Evolutionary conservation across 371 early-diverging fungal species (phyloP).

Genomic region (Mucor velutinosus): DNA sequence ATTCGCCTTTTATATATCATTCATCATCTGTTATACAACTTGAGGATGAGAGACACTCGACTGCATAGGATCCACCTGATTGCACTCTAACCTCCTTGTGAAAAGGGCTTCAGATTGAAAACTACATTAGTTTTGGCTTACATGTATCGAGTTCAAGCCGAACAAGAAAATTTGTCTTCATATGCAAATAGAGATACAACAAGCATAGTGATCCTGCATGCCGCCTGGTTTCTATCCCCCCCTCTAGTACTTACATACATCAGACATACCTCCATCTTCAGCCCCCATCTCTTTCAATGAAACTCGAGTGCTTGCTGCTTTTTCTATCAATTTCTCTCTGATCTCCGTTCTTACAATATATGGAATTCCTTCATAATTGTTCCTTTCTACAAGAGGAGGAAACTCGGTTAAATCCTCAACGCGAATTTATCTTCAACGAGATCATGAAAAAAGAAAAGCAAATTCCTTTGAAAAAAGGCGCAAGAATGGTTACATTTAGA

Average conservation of each 20-base stretch:
- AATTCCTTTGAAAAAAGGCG: background rate
- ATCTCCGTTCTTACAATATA: background rate
- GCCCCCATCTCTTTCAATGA: background rate
- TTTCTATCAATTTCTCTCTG: background rate
- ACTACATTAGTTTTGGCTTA: slow-evolving; percentile 1
- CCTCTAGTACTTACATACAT: background rate
- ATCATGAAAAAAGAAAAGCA: background rate
- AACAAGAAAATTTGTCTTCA: background rate
- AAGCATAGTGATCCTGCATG: background rate
- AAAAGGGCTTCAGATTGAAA: slow-evolving; percentile 6
- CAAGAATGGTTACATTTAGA: background rate
- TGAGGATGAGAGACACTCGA: background rate
- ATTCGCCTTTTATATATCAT: slow-evolving; percentile 5
- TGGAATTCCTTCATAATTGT: slow-evolving; percentile 2
- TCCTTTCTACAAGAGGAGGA: background rate
- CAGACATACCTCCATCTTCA: background rate
- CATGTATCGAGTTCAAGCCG: slow-evolving; percentile 1
- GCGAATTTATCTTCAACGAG: slow-evolving; percentile 2
- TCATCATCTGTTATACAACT: background rate
- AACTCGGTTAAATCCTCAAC: slow-evolving; percentile 2
- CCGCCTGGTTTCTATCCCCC: background rate
- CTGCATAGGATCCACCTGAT: background rate
- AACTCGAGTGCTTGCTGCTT: background rate
- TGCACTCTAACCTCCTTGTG: background rate
- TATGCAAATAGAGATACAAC: background rate